A percentile compares a stretch with the other conserved stretches of the same genome.
These are phyloP conservation scores for Camelina laxa DNA, from an alignment of 345 rosid genomes.

Conservation along the genomic window DNA sequence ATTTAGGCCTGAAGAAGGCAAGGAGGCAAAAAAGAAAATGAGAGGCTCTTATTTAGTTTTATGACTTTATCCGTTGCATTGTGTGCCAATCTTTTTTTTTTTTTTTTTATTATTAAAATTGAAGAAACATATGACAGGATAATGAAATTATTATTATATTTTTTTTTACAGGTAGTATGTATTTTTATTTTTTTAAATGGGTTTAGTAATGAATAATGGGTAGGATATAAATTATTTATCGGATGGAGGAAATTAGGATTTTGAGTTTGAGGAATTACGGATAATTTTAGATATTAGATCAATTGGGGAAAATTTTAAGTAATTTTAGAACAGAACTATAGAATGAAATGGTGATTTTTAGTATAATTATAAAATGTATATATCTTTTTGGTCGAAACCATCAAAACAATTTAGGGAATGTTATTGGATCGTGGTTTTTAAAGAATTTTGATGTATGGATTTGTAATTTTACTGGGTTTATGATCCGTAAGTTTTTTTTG, in stretches of 20 bases:
- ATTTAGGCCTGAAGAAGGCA: not conserved
- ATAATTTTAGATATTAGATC: not conserved
- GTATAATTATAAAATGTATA: too few relatives aligned
- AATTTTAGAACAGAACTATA: not conserved
- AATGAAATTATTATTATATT: not conserved
- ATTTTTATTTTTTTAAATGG: not conserved
- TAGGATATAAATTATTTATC: too few relatives aligned
- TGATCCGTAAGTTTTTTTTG: too few relatives aligned
- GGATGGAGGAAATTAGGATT: too few relatives aligned
- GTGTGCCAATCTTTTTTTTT: not conserved
- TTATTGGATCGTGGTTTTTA: too few relatives aligned
- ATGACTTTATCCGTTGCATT: conserved; percentile 29
- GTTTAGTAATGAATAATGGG: too few relatives aligned
- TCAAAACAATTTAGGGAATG: too few relatives aligned
- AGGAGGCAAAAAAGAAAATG: conserved; percentile 11
- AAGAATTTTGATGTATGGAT: too few relatives aligned
- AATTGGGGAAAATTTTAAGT: not conserved
- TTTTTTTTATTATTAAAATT: not conserved
- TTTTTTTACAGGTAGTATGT: not conserved
- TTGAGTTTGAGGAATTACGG: too few relatives aligned
- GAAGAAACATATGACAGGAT: conserved; percentile 1
- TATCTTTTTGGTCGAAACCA: too few relatives aligned
- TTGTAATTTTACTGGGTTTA: too few relatives aligned
- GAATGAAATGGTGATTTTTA: not conserved
- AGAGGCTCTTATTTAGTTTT: conserved; percentile 22